Conservation (phyloP, 2,329 filamentous ascomycete genomes). For the Xylariaceae sp. region DNA sequence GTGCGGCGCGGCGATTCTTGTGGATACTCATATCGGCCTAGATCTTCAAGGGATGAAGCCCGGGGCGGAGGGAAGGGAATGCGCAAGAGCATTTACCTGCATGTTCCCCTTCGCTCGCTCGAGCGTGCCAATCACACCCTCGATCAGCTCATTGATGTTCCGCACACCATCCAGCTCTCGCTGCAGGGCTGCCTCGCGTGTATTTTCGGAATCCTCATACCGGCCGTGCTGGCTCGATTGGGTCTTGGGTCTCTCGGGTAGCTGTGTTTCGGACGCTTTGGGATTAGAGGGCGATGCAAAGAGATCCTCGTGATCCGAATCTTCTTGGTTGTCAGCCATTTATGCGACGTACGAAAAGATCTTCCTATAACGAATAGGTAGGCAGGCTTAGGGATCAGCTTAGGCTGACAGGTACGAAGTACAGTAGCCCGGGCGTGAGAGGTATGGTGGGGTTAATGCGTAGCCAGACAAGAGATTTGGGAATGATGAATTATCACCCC, state of each 20-base stretch:
- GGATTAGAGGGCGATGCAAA: constrained; percentile 42
- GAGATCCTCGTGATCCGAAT: constrained; percentile 46
- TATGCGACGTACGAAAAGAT: constrained; percentile 9
- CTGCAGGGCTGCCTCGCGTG: constrained; percentile 68
- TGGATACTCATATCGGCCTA: background rate
- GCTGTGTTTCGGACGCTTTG: constrained; percentile 29
- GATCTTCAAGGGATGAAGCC: background rate
- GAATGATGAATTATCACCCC: background rate
- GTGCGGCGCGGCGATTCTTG: background rate
- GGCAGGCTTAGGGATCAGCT: background rate
- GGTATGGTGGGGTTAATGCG: constrained; percentile 7
- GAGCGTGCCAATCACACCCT: constrained; percentile 68
- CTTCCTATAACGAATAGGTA: background rate
- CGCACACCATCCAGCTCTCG: constrained; percentile 79
- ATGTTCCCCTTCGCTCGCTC: constrained; percentile 73
- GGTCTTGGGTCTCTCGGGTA: constrained; percentile 46
- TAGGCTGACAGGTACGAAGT: background rate
- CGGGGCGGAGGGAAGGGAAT: too few species aligned
- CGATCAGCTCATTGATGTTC: constrained; percentile 83
- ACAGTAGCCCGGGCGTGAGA: background rate
- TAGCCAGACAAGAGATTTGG: background rate
- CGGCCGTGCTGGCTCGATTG: constrained; percentile 43
- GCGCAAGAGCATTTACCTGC: constrained; percentile 49
- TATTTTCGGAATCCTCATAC: constrained; percentile 51
- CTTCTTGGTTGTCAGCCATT: constrained; percentile 46